These are phyloP conservation scores for Pseudoperonospora humuli DNA, from an alignment of 352 stramenopile genomes.

Conservation along the genomic window DNA sequence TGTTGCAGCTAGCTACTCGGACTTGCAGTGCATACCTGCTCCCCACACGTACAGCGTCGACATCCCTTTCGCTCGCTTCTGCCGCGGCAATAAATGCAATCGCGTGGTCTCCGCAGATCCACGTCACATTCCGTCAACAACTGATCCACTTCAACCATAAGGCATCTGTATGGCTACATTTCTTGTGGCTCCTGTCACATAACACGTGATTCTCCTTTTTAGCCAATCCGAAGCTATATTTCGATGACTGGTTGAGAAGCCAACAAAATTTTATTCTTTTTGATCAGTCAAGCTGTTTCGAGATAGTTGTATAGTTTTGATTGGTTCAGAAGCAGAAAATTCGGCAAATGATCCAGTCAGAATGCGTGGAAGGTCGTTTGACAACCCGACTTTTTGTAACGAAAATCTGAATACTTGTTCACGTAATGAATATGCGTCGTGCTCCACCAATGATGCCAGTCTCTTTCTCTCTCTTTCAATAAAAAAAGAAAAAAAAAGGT, in stretches of 20 bases:
- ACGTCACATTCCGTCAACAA: slow-evolving; percentile 11
- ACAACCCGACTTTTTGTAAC: background rate
- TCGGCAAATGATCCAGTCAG: background rate
- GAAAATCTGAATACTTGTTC: no score
- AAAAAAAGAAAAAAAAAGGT: slow-evolving; percentile 82
- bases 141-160: background rate
- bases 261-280: background rate
- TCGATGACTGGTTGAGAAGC: slow-evolving; percentile 21
- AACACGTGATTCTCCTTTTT: background rate
- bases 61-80: slow-evolving; percentile 53
- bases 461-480: slow-evolving; percentile 86
- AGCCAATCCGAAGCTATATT: slow-evolving; percentile 10
- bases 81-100: slow-evolving; percentile 55
- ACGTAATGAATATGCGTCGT: no score
- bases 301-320: no score
- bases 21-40: slow-evolving; percentile 29
- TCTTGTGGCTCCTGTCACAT: background rate
- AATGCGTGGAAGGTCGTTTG: background rate
- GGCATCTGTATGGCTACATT: slow-evolving; percentile 23
- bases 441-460: slow-evolving; percentile 49
- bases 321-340: slow-evolving; percentile 2
- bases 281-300: background rate
- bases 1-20: background rate
- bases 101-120: slow-evolving; percentile 38
- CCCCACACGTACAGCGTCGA: slow-evolving; percentile 58